Conservation (phyloP, 257 asterid species). For the Petunia secreta region DNA sequence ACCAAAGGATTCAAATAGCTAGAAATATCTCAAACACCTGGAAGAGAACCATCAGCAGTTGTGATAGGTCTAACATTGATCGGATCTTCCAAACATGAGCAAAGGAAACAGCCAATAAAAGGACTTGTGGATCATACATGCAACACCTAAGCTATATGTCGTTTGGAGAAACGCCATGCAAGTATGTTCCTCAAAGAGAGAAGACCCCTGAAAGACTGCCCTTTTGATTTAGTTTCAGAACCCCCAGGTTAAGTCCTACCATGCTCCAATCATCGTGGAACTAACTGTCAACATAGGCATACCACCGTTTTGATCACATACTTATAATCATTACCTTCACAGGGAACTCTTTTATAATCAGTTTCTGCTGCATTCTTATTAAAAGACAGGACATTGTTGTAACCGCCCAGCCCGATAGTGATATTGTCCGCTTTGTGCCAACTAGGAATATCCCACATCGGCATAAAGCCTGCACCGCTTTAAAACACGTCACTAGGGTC, state of each 20-base stretch:
- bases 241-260: background rate
- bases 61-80: background rate
- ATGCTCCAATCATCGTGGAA: background rate
- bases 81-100: background rate
- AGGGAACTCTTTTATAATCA: background rate
- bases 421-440: no score
- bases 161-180: slow-evolving; percentile 10
- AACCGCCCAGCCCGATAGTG: no score
- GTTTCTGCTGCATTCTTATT: slow-evolving; percentile 13
- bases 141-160: background rate
- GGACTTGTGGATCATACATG: slow-evolving; percentile 10
- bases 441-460: no score
- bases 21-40: slow-evolving; percentile 9
- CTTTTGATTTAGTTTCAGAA: background rate
- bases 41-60: slow-evolving; percentile 17
- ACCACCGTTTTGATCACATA: slow-evolving; percentile 7
- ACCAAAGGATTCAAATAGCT: slow-evolving; percentile 5
- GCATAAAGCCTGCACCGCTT: no score
- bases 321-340: background rate
- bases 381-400: background rate
- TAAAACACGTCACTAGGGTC: no score
- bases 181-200: slow-evolving; percentile 16
- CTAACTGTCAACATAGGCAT: slow-evolving; percentile 9
- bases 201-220: slow-evolving; percentile 9
- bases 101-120: background rate